phyloP scores from a whole-genome alignment of 2,329 filamentous ascomycete species.

The Orbilia oligospora region DNA sequence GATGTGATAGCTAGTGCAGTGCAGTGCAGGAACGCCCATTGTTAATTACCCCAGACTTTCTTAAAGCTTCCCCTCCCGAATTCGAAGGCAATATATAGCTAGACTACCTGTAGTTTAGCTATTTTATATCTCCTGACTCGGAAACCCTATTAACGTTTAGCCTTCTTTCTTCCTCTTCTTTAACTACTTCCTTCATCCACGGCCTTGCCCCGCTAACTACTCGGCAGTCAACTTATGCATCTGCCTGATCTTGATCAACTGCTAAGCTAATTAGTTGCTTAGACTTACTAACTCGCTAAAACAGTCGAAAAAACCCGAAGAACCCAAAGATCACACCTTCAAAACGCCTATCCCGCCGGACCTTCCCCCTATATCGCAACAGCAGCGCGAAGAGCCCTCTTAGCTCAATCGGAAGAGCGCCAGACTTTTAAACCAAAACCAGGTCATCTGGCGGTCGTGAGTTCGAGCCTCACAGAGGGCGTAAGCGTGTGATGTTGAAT shows the following conservation, averaged over 20 bases:
- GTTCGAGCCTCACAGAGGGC: slow-evolving; percentile 49
- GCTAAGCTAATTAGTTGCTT: background rate
- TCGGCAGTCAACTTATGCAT: too few relatives aligned
- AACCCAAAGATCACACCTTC: slow-evolving; percentile 7
- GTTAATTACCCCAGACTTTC: slow-evolving; percentile 17
- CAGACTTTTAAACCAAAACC: slow-evolving; percentile 41
- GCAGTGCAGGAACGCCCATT: slow-evolving; percentile 5
- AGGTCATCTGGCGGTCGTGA: slow-evolving; percentile 31
- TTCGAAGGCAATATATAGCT: background rate
- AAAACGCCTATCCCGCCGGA: slow-evolving; percentile 14
- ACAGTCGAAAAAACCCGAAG: too few relatives aligned
- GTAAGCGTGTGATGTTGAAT: slow-evolving; percentile 12
- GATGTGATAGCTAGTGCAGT: slow-evolving; percentile 23
- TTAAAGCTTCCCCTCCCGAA: background rate
- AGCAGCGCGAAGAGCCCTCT: slow-evolving; percentile 12
- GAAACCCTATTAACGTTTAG: slow-evolving; percentile 9
- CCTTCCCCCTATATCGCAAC: slow-evolving; percentile 18
- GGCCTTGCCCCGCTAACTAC: too few relatives aligned
- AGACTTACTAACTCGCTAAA: background rate
- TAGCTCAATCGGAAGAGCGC: slow-evolving; percentile 54
- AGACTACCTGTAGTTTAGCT: slow-evolving; percentile 3
- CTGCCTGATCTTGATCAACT: too few relatives aligned
- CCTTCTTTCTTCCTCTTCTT: background rate
- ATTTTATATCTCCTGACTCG: slow-evolving; percentile 14
- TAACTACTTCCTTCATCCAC: too few relatives aligned